Conservation (phyloP, 805 yeast species). For the Candida alai region DNA sequence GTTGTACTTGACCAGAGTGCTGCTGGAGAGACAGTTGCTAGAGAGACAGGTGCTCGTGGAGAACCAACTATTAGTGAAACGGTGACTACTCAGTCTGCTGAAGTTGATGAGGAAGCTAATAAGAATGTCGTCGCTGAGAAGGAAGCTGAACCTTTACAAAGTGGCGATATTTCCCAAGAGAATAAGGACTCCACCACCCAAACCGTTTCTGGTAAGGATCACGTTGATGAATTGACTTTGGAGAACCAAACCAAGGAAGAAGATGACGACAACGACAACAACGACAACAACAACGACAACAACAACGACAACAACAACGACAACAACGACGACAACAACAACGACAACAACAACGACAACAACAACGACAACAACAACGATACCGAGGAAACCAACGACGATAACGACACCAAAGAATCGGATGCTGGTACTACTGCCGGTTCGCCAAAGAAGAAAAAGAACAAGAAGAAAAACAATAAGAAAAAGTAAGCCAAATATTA, state of each 20-base stretch:
- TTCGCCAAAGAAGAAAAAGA: constrained; percentile 23
- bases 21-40: too few relatives aligned
- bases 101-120: neutral
- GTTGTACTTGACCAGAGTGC: too few relatives aligned
- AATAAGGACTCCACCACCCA: too few relatives aligned
- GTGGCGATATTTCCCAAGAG: too few relatives aligned
- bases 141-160: neutral
- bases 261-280: constrained; percentile 9
- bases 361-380: constrained; percentile 11
- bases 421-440: constrained; percentile 8
- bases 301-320: constrained; percentile 1
- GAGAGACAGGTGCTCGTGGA: too few relatives aligned
- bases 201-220: neutral
- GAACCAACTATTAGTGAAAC: too few relatives aligned
- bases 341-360: neutral
- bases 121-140: neutral
- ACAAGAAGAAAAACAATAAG: constrained; percentile 23
- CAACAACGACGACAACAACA: too few relatives aligned
- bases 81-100: too few relatives aligned
- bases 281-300: neutral
- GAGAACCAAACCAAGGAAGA: constrained; percentile 6
- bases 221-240: constrained; percentile 5
- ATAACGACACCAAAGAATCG: constrained; percentile 7
- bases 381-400: constrained; percentile 9
- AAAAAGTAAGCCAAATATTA: constrained; percentile 8